Base-by-base conservation (phyloP, 73 alveolate species). In the Paramecium bursaria region DNA sequence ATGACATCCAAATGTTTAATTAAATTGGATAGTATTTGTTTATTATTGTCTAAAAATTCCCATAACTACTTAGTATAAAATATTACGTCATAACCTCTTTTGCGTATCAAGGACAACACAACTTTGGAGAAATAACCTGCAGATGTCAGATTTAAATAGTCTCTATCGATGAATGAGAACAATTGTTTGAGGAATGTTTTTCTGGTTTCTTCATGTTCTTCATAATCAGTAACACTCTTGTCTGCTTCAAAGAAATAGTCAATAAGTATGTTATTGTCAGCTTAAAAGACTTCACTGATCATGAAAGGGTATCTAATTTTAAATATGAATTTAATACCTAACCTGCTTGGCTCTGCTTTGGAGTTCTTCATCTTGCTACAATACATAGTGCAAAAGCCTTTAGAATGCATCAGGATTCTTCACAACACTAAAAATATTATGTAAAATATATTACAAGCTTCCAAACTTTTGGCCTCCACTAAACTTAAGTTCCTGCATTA, bases 171-270 rank as follows among this genome's bases (percentile, higher is more conserved):
- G 22, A 67, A 2, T 11, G 17, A 17, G 21, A 67, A 67, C 14
- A 67, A 17, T 15, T 42, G 17, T 7, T 53, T 53, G n/a, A 67
- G 10, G 22, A 67, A 67, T 67, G 26, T 17, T 21, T 15, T 5
- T 67, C 82, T 67, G 7, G 2, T 2, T 42, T 35, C 82, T 67
- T 67, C 82, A 31, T 67, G 21, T 17, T 2, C 2, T 23, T 67
- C 82, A 31, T 42, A 67, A 35, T 67, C 33, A 39, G 4, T 5
- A 35, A 3, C 33, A 2, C 42, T 31, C 26, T 31, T 67, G 44
- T 67, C 82, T 33, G 82, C 47, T 42, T 67, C 82, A 47, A 67
- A 67, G 17, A 67, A 47, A 42, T 67, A 67, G 44, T 67, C 82
- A 19, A 67, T 67, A 14, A 67, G 33, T 3, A 19, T 39, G 23